Evolutionary conservation across 1,284 basidiomycete species (phyloP), one percentile per base, ranked within the genome.

Genomic region (Leccinum cinnamomeum): DNA sequence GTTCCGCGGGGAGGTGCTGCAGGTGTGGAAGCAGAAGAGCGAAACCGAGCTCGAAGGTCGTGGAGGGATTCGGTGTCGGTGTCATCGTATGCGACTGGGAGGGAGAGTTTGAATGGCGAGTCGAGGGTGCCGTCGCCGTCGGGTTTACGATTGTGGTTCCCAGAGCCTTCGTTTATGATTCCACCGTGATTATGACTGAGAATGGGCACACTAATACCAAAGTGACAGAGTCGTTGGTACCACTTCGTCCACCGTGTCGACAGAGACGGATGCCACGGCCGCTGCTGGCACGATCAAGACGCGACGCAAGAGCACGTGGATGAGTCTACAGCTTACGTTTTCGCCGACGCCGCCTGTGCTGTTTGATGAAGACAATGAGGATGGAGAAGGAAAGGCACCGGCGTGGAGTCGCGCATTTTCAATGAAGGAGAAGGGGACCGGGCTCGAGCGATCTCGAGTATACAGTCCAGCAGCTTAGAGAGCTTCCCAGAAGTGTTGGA

Each of bases 311-410:
- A 90, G 87, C 68, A 90, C 92, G 37, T 80, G 90, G 8, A 86
- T 92, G 61, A 89, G 87, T 30, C 74, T 90, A 41, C 81, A 85
- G 59, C 90, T 90, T 2, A 89, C 87, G 28, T 91, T 88, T 72
- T 88, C 30, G 30, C 87, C 86, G 2, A 83, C 88, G 3, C 89
- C 89, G 16, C 88, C 88, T 50, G 84, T 85, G 41, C 69, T 84
- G 41, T 81, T 84, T 53, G 83, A 89, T 56, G 80, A 85, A n/a
- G 70, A 70, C 6, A 69, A 50, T 14, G 20, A 23, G 20, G 41
- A 44, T 10, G 48, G 67, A 7, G 66, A 68, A 3, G 60, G 41
- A 20, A 65, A 71, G 62, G 67, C 68, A 37, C 73, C 11, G 33
- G 33, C 72, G 12, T 75, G 73, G 69, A 61, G 44, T 44, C 28